Evolutionary conservation across 2,329 filamentous ascomycete species (phyloP).

Genomic region (Gyromitra esculenta): DNA sequence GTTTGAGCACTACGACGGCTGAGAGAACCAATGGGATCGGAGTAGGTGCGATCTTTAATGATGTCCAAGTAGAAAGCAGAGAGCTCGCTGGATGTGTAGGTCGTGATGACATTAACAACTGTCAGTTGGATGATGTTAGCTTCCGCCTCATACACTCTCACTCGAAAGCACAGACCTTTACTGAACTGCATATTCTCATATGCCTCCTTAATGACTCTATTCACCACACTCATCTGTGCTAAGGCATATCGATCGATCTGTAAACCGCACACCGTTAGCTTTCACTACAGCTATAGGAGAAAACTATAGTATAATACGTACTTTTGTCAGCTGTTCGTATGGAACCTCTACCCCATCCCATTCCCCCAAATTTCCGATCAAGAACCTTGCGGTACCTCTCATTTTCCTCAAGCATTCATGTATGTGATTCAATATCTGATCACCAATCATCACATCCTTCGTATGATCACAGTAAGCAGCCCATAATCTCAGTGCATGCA

Average conservation of each 20-base stretch:
- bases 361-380: slow-evolving; percentile 71
- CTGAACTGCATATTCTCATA: slow-evolving; percentile 83
- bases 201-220: slow-evolving; percentile 71
- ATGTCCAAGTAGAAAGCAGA: slow-evolving; percentile 95
- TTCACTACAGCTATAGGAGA: slow-evolving; percentile 68
- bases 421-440: slow-evolving; percentile 77
- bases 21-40: slow-evolving; percentile 74
- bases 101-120: slow-evolving; percentile 75
- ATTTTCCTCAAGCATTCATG: slow-evolving; percentile 85
- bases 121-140: slow-evolving; percentile 1
- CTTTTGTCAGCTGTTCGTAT: slow-evolving; percentile 56
- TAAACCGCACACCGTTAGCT: slow-evolving; percentile 60
- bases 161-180: slow-evolving; percentile 61
- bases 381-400: slow-evolving; percentile 87
- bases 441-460: slow-evolving; percentile 82
- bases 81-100: slow-evolving; percentile 80
- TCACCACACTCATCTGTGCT: slow-evolving; percentile 74
- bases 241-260: slow-evolving; percentile 78
- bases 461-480: slow-evolving; percentile 92
- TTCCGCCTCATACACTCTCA: slow-evolving; percentile 1
- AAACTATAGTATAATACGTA: slow-evolving; percentile 1
- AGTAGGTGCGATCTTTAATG: slow-evolving; percentile 91
- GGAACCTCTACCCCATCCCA: slow-evolving; percentile 60
- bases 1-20: slow-evolving; percentile 69
- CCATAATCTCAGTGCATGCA: slow-evolving; percentile 90